Percentiles rank a stretch among this genome's conserved stretches.
phyloP scores from a whole-genome alignment of 768 basidiomycete species.

The Termitomyces sp. region DNA sequence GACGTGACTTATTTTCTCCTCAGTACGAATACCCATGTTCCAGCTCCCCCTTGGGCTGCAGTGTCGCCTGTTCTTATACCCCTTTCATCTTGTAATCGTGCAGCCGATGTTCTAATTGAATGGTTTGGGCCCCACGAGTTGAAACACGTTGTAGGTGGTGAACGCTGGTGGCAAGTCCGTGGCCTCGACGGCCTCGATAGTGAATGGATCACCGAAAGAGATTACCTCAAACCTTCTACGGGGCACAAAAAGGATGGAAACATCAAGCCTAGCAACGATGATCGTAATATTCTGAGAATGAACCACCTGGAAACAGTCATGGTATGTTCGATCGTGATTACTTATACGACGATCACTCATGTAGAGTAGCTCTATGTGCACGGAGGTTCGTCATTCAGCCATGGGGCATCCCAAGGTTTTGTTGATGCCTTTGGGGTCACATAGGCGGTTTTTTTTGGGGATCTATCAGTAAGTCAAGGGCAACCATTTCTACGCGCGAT shows the following conservation, averaged over 20 bases:
- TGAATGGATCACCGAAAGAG: slow-evolving; percentile 55
- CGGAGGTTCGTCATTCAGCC: neutral
- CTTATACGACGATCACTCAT: neutral
- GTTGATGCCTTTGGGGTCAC: neutral
- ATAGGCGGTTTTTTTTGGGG: neutral
- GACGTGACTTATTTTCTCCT: neutral
- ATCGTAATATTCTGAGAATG: neutral
- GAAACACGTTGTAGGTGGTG: slow-evolving; percentile 64
- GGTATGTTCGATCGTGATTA: neutral
- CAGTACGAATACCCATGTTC: slow-evolving; percentile 64
- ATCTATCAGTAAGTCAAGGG: neutral
- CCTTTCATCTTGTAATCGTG: slow-evolving; percentile 43
- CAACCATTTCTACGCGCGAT: too few species aligned
- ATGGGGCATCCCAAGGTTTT: neutral
- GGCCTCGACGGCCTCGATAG: slow-evolving; percentile 64
- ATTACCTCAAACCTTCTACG: slow-evolving; percentile 25
- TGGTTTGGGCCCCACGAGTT: slow-evolving; percentile 44
- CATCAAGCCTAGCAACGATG: neutral
- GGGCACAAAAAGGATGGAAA: neutral
- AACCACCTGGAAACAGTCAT: neutral
- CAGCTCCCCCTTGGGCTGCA: slow-evolving; percentile 61
- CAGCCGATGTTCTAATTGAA: neutral
- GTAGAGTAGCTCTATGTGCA: neutral
- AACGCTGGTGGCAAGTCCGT: slow-evolving; percentile 81
- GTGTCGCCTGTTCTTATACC: slow-evolving; percentile 56